Base-by-base conservation (phyloP, 495 filamentous ascomycete species). In the Aspergillus diversus region DNA sequence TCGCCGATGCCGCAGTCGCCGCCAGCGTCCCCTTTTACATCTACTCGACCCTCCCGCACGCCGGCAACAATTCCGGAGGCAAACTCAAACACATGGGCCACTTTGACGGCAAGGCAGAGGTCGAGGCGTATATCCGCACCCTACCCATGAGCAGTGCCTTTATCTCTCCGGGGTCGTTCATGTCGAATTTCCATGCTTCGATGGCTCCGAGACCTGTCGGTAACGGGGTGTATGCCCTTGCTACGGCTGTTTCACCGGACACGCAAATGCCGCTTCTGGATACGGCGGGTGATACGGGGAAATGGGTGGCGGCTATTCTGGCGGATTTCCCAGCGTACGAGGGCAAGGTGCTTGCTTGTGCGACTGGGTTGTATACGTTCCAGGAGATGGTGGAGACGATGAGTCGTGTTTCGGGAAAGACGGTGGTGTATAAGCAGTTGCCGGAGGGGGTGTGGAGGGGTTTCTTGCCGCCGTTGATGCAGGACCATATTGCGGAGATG, bases 221-320 rank as follows among this genome's bases (percentile, higher is more conserved):
- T 11, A 66, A 70, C 46, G 69, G 66, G 33, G 69, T 63, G 1
- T 77, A 70, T 31, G 64, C 55, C 1, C 49, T 76, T 1, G 21
- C 72, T 13, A 66, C 69, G 32, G 64, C 60, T 51, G 59, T 60
- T 34, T 75, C 73, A 4, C 76, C 75, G 0, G 58, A 74, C 13
- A 72, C 73, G 5, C 42, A 59, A 42, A 42, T 80, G 1, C 82
- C 85, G 3, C 49, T 79, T 31, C 74, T 86, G 56, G 77, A 84
- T 63, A 75, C 75, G 7, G 70, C 61, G 5, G 73, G 66, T 8
- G 82, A 86, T 64, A 76, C 74, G 4, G 85, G 83, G 0, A 84
- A 84, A 61, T 86, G 77, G 62, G 72, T 85, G 15, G 81, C 77
- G 8, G 77, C 84, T 13, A 81, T 84, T 12, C 71, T 87, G 1